Base-by-base conservation (phyloP, 768 basidiomycete species). In the Amanita jacksonii region DNA sequence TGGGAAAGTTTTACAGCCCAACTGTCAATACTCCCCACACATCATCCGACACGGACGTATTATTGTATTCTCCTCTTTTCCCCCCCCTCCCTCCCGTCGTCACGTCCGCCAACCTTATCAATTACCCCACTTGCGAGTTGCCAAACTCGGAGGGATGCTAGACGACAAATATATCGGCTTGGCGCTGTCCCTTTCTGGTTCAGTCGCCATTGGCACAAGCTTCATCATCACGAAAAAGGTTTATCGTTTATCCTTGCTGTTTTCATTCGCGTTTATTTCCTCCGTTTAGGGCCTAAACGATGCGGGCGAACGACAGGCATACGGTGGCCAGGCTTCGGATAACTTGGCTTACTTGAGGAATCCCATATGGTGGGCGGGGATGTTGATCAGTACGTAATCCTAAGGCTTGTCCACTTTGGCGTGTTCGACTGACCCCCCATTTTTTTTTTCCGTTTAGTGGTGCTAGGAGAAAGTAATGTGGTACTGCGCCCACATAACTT, bases 191-290 rank as follows among this genome's bases (percentile, higher is more conserved):
- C 65, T 98, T 38, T 79, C 81, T 15, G 78, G 89, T 52, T 85
- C 87, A 9, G 57, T 87, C 19, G 81, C 85, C 47, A 98, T 98
- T 52, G 94, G 96, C 39, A 87, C 85, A 30, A 94, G 91, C 62
- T 96, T 92, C 62, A 96, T 99, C 58, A 94, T 99, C 59, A 99
- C 94, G 13, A 99, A 99, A 77, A 98, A 96, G 84, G 94, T 86
- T 41, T 36, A 38, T 25, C 18, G 15, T 8, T 35, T 18, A 24
- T 8, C 24, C 22, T 13, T 22, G 27, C 12, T 10, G 28, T n/a
- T 5, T 32, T 25, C 23, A 23, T 24, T 43, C 41, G 27, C 45
- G 19, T 43, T 38, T 41, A 53, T 9, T 47, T 36, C 24, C 56
- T 25, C 30, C 8, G 19, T n/a, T 1, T 42, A 96, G 94, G 94